A percentile compares a stretch with the other conserved stretches of the same genome.
phyloP scores from a whole-genome alignment of 2,329 filamentous ascomycete genomes.

The Plectosphaerella plurivora region DNA sequence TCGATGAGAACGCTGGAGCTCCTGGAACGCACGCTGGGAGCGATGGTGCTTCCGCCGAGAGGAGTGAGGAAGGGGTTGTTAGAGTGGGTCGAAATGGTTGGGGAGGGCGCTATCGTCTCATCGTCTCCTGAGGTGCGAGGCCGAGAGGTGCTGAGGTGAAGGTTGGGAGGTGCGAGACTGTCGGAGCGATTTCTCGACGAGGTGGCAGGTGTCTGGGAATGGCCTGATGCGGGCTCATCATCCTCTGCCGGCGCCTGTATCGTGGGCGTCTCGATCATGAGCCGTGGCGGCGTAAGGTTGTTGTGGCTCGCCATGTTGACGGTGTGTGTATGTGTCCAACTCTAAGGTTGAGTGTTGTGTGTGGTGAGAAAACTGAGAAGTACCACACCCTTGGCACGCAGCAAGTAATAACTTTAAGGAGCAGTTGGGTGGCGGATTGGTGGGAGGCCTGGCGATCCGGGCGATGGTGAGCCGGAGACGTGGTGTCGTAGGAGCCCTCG shows the following conservation, averaged over 20 bases:
- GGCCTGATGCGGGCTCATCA: background rate
- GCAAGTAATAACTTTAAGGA: background rate
- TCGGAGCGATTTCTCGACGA: background rate
- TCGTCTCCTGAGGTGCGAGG: slow-evolving; percentile 8
- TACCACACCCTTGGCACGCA: background rate
- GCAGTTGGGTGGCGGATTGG: background rate
- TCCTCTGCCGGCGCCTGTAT: background rate
- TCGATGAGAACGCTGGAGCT: slow-evolving; percentile 9
- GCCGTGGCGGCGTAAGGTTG: background rate
- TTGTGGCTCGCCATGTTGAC: slow-evolving; percentile 2
- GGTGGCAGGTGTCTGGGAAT: background rate
- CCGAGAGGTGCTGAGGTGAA: slow-evolving; percentile 3
- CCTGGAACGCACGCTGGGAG: slow-evolving; percentile 11
- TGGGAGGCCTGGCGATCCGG: background rate
- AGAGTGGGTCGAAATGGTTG: slow-evolving; percentile 13
- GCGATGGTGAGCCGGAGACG: background rate
- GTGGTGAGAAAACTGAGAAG: background rate
- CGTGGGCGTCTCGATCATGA: background rate
- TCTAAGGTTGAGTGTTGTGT: background rate
- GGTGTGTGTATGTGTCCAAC: background rate
- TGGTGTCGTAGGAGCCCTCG: too few species aligned
- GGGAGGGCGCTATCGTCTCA: slow-evolving; percentile 10
- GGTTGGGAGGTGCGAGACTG: background rate
- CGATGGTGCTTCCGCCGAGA: slow-evolving; percentile 7
- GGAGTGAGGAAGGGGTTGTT: slow-evolving; percentile 20